A percentile compares a stretch with the other conserved stretches of the same genome.
Conservation (phyloP, 1,139 yeast genomes). For the Nadsonia starkeyi-henricii region DNA sequence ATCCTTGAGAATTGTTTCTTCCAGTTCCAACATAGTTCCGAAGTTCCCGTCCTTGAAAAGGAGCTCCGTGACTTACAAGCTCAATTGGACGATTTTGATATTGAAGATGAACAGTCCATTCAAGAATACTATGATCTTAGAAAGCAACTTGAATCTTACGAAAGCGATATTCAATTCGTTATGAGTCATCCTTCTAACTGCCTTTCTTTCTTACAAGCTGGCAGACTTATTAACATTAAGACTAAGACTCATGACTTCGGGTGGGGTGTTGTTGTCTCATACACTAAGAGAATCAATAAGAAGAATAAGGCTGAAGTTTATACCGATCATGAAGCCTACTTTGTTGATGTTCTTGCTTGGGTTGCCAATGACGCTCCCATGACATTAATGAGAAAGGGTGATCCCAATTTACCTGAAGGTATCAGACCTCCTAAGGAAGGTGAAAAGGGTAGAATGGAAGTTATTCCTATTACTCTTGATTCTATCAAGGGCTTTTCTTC, state of each 20-base stretch:
- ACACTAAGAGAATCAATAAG: constrained; percentile 34
- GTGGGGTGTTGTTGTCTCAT: constrained; percentile 85
- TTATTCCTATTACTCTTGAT: constrained; percentile 70
- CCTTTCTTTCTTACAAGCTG: constrained; percentile 73
- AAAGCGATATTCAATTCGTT: constrained; percentile 66
- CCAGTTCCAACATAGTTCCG: constrained; percentile 87
- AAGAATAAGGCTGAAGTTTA: constrained; percentile 14
- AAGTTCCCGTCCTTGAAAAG: constrained; percentile 72
- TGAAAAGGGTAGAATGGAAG: constrained; percentile 61
- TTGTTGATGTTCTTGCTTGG: constrained; percentile 57
- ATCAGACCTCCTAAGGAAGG: constrained; percentile 64
- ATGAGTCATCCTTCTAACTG: constrained; percentile 88
- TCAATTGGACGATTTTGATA: constrained; percentile 33
- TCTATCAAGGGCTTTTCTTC: constrained; percentile 67
- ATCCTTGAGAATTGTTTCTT: constrained; percentile 89
- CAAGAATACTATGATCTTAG: constrained; percentile 74
- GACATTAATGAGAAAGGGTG: constrained; percentile 27
- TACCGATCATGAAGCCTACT: constrained; percentile 77
- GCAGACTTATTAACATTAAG: constrained; percentile 64
- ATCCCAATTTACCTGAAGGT: constrained; percentile 73
- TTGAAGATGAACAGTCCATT: constrained; percentile 63
- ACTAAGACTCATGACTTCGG: constrained; percentile 54
- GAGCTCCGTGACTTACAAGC: constrained; percentile 40
- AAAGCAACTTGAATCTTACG: constrained; percentile 54
- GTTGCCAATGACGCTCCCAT: constrained; percentile 59